phyloP scores from a whole-genome alignment of 306 rosid species.

The Prunus davidiana region DNA sequence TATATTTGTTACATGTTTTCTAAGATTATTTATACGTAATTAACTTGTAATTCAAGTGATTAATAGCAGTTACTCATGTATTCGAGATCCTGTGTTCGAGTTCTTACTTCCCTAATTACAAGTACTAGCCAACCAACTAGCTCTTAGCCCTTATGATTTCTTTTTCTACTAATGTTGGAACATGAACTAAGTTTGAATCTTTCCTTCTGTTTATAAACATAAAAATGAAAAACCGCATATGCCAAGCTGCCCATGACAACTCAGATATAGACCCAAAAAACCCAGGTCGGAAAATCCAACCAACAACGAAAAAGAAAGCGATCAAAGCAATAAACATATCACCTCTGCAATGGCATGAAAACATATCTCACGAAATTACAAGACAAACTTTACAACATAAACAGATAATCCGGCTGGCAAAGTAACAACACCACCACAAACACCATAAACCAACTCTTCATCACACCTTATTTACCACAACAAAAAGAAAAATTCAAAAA shows the following conservation, averaged over 20 bases:
- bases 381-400: slow-evolving; percentile 4
- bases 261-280: no score
- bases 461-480: background rate
- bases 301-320: background rate
- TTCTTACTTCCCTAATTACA: no score
- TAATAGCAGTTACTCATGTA: no score
- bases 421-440: background rate
- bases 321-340: background rate
- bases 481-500: background rate
- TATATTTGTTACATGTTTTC: no score
- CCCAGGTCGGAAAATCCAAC: background rate
- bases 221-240: background rate
- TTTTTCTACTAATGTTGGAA: no score
- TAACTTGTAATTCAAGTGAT: no score
- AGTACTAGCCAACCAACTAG: no score
- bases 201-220: no score
- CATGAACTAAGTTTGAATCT: no score
- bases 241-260: background rate
- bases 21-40: no score
- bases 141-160: no score
- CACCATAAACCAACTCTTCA: background rate
- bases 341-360: slow-evolving; percentile 4
- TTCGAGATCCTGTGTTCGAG: accelerated
- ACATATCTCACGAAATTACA: background rate
- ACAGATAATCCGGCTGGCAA: slow-evolving; percentile 8